Percentiles rank a stretch among this genome's conserved stretches.
Evolutionary conservation across 2,329 filamentous ascomycete genomes (phyloP).

Genomic region (Cladophialophora exuberans): DNA sequence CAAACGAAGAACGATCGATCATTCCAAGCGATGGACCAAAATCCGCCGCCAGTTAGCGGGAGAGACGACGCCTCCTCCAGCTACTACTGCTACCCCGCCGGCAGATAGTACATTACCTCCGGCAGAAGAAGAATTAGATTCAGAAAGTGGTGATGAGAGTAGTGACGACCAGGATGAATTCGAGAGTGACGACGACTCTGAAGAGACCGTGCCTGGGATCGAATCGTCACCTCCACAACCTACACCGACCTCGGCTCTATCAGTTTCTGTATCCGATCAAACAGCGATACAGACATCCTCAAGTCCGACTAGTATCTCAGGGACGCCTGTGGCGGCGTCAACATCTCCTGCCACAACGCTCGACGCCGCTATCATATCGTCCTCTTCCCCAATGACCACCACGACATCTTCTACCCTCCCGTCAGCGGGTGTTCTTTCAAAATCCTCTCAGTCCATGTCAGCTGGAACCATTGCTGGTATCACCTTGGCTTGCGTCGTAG

Average conservation of each 20-base stretch:
- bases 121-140: not conserved
- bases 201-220: conserved; percentile 5
- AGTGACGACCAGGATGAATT: not conserved
- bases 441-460: not conserved
- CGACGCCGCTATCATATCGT: not conserved
- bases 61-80: not conserved
- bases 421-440: not conserved
- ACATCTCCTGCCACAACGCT: not conserved
- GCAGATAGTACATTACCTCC: not conserved
- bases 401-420: not conserved
- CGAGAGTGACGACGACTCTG: conserved; percentile 4
- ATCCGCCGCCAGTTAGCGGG: not conserved
- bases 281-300: not conserved
- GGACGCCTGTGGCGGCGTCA: not conserved
- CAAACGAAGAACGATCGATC: not conserved
- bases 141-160: too few species aligned
- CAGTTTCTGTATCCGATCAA: not conserved
- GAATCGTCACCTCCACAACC: conserved; percentile 25
- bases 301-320: not conserved
- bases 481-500: not conserved
- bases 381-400: not conserved
- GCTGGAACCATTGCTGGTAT: not conserved
- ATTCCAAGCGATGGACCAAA: conserved; percentile 6
- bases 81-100: too few species aligned
- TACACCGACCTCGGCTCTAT: not conserved